These are phyloP conservation scores for Grammothele lineata DNA, from an alignment of 768 basidiomycete genomes.

Conservation along the genomic window DNA sequence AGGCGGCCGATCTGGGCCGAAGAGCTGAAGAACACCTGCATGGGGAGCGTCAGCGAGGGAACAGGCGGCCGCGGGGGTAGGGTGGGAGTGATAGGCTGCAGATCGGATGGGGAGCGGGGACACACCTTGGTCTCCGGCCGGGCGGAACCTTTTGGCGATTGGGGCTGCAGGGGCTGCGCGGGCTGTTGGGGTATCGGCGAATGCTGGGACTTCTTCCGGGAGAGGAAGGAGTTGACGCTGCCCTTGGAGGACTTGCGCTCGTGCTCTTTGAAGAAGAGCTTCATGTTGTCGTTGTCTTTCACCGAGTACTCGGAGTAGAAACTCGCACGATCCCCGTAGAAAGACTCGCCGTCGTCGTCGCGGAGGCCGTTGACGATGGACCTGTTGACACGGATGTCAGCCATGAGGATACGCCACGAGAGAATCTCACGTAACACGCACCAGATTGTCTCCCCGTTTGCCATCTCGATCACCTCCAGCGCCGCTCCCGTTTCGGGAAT, in stretches of 20 bases:
- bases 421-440: slow-evolving; percentile 31
- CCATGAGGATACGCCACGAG: neutral
- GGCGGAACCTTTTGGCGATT: slow-evolving; percentile 39
- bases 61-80: no score
- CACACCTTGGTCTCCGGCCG: slow-evolving; percentile 84
- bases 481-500: slow-evolving; percentile 46
- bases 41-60: slow-evolving; percentile 9
- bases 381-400: slow-evolving; percentile 37
- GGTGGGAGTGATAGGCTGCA: no score
- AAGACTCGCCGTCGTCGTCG: slow-evolving; percentile 68
- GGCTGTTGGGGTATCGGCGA: neutral
- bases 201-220: slow-evolving; percentile 48
- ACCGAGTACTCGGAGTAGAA: slow-evolving; percentile 71
- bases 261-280: slow-evolving; percentile 78
- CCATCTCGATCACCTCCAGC: slow-evolving; percentile 75
- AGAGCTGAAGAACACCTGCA: slow-evolving; percentile 70
- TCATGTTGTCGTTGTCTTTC: slow-evolving; percentile 53
- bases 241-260: slow-evolving; percentile 60
- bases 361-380: slow-evolving; percentile 81
- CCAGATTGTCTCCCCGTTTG: slow-evolving; percentile 89
- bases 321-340: slow-evolving; percentile 63
- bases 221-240: slow-evolving; percentile 53
- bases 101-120: neutral
- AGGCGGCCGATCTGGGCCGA: slow-evolving; percentile 77
- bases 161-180: neutral